Percentiles rank a stretch among this genome's conserved stretches.
Evolutionary conservation across 805 yeast genomes (phyloP).

Genomic region (Candida michaelii): DNA sequence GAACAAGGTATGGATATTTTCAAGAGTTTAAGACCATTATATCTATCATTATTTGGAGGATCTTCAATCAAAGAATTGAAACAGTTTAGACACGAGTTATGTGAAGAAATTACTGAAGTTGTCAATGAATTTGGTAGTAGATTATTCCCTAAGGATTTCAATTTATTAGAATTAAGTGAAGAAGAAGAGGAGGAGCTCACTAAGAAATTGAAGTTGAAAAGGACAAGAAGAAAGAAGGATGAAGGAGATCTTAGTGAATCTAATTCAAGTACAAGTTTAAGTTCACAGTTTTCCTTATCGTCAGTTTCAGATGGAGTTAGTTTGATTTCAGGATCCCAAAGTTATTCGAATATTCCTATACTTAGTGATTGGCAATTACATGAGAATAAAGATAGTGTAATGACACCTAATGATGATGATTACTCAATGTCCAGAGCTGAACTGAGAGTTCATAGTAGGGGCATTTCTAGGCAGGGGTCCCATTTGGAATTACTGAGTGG

Average conservation of each 20-base stretch:
- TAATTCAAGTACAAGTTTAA: constrained; percentile 15
- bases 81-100: constrained; percentile 57
- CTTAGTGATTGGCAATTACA: constrained; percentile 51
- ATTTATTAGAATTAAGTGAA: constrained; percentile 49
- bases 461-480: constrained; percentile 5
- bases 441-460: constrained; percentile 6
- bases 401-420: constrained; percentile 37
- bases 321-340: constrained; percentile 59
- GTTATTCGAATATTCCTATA: constrained; percentile 64
- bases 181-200: constrained; percentile 27
- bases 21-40: constrained; percentile 80
- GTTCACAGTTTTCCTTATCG: constrained; percentile 23
- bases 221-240: constrained; percentile 12
- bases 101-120: constrained; percentile 71
- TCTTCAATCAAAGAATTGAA: constrained; percentile 59
- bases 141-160: constrained; percentile 79
- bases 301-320: constrained; percentile 62
- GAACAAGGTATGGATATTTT: constrained; percentile 90
- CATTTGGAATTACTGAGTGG: constrained; percentile 17
- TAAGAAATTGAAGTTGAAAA: constrained; percentile 39
- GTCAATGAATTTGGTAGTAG: constrained; percentile 83
- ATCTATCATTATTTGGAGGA: constrained; percentile 61
- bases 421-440: constrained; percentile 19
- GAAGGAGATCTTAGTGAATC: constrained; percentile 4
- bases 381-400: constrained; percentile 26